These are phyloP conservation scores for Talaromyces sp. DNA, from an alignment of 2,329 filamentous ascomycete species.

Conservation along the genomic window DNA sequence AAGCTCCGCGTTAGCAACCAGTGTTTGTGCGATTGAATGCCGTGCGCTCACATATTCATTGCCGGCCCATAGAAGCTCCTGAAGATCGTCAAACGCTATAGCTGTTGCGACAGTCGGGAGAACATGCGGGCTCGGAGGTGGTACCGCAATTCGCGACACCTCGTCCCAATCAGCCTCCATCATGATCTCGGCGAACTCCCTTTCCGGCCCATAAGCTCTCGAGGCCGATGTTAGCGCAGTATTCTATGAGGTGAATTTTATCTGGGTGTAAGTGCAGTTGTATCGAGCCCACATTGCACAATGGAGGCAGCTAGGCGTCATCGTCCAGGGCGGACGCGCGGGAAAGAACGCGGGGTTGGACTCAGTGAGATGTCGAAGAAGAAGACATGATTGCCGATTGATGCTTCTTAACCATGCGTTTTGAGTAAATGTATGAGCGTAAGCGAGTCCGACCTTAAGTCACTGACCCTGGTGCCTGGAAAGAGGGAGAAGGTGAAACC, in stretches of 20 bases:
- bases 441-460: neutral
- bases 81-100: slow-evolving; percentile 80
- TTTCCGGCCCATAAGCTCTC: slow-evolving; percentile 2
- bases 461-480: neutral
- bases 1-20: neutral
- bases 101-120: slow-evolving; percentile 70
- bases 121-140: slow-evolving; percentile 68
- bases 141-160: slow-evolving; percentile 77
- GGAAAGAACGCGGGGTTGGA: slow-evolving; percentile 16
- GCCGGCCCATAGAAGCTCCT: slow-evolving; percentile 90
- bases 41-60: slow-evolving; percentile 71
- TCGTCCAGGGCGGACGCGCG: slow-evolving; percentile 13
- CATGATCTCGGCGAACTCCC: slow-evolving; percentile 20
- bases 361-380: neutral
- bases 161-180: slow-evolving; percentile 54
- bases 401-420: neutral
- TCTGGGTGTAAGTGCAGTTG: slow-evolving; percentile 1
- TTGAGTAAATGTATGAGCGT: neutral
- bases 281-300: slow-evolving; percentile 7
- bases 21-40: neutral
- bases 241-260: neutral
- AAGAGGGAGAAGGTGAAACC: neutral
- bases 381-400: slow-evolving; percentile 14
- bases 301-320: slow-evolving; percentile 16
- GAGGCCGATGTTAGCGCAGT: neutral